Base-by-base conservation (phyloP, 2,329 filamentous ascomycete species). In the Clonostachys rosea region DNA sequence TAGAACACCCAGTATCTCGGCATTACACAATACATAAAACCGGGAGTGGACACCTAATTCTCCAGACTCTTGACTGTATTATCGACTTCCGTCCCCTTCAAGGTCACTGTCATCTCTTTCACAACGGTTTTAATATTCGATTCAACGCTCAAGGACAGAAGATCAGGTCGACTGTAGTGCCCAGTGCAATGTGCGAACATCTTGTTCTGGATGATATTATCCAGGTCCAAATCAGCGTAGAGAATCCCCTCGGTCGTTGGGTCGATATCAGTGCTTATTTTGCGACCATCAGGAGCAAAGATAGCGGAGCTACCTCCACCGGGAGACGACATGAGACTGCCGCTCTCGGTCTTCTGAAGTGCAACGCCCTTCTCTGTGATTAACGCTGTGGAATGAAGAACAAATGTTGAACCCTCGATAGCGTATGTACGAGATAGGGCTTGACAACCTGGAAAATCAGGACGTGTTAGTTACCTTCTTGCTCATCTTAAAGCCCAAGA, bases 331-430 rank as follows among this genome's bases (percentile, higher is more conserved):
- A 43, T n/a, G 8, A 18, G 34, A 18, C 14, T 39, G n/a, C 14
- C 33, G n/a, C 17, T n/a, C 13, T 16, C 33, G 17, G 24, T 44
- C 61, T 49, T 43, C 54, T 72, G 64, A 56, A 75, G 71, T 6
- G 66, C 64, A 44, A 70, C 46, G 42, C 65, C 67, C 54, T 65
- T 59, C 51, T 67, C 63, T 24, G 66, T 70, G 20, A 72, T 50
- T 40, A 71, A 60, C 50, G 70, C 48, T 2, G 57, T 59, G 30
- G 50, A 49, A 16, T 58, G 56, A 3, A 82, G 67, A 1, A 84
- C 79, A 49, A 75, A 84, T 0, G 74, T 60, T 10, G 67, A 65
- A 2, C 74, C 71, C 55, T 84, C 81, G 9, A 83, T 72, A 1
- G 80, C 79, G 52, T 82, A 81, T 0, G 72, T 69, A 49, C 74